These are phyloP conservation scores for Rhizopus sp. DNA, from an alignment of 371 early-diverging fungal species.

Conservation along the genomic window DNA sequence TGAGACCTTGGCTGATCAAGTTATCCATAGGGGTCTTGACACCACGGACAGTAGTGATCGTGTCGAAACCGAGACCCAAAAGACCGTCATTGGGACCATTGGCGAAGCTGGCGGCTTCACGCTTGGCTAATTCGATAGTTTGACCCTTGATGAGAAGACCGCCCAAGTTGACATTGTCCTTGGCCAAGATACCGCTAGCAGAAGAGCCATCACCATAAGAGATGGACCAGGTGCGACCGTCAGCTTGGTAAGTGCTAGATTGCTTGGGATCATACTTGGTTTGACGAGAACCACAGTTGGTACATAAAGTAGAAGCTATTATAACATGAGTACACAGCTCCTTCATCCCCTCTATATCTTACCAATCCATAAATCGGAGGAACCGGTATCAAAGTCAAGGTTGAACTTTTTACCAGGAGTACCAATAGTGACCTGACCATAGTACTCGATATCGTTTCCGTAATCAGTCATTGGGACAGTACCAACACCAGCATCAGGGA, in stretches of 20 bases:
- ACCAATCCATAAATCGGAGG: conserved; percentile 68
- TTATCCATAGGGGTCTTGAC: conserved; percentile 40
- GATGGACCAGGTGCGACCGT: conserved; percentile 45
- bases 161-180: conserved; percentile 26
- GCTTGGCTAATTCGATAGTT: conserved; percentile 23
- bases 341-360: conserved; percentile 7
- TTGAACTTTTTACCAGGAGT: conserved; percentile 68
- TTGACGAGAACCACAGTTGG: conserved; percentile 34
- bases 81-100: conserved; percentile 23
- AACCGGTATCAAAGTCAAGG: conserved; percentile 78
- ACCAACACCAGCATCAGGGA: conserved; percentile 4
- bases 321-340: background rate
- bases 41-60: conserved; percentile 34
- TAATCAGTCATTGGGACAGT: conserved; percentile 28
- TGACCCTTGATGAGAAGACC: conserved; percentile 24
- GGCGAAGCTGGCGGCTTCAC: conserved; percentile 8
- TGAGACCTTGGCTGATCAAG: conserved; percentile 38
- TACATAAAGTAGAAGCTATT: conserved; percentile 33
- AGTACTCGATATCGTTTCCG: conserved; percentile 45
- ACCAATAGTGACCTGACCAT: conserved; percentile 62
- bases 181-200: conserved; percentile 32
- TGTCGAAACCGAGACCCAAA: conserved; percentile 47
- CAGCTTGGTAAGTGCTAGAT: conserved; percentile 45
- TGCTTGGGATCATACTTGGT: conserved; percentile 38
- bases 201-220: conserved; percentile 50